phyloP scores from a whole-genome alignment of 2,329 filamentous ascomycete species.

The Torrubiellomyces zombiae region DNA sequence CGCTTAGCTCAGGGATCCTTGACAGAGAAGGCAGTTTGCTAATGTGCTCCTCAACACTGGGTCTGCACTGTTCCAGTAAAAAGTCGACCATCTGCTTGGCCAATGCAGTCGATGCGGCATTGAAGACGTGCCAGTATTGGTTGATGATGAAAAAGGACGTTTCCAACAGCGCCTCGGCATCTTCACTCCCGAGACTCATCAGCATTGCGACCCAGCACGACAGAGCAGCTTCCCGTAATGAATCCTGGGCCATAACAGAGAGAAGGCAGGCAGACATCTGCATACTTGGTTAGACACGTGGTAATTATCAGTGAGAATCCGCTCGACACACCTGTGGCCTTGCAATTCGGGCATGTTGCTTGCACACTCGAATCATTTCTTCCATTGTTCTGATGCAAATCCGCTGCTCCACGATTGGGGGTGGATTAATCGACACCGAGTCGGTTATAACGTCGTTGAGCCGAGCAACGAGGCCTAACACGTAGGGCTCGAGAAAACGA shows the following conservation, averaged over 20 bases:
- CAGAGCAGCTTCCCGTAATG: constrained; percentile 65
- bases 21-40: constrained; percentile 64
- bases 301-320: not conserved
- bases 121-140: constrained; percentile 59
- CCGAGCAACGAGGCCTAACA: constrained; percentile 72
- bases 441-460: constrained; percentile 70
- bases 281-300: constrained; percentile 1
- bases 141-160: constrained; percentile 80
- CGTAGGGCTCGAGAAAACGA: constrained; percentile 64
- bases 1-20: constrained; percentile 50
- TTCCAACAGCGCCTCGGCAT: constrained; percentile 65
- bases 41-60: constrained; percentile 48
- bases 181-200: constrained; percentile 55
- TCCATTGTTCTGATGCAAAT: constrained; percentile 70
- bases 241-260: constrained; percentile 58
- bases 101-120: constrained; percentile 37
- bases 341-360: constrained; percentile 56
- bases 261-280: constrained; percentile 86
- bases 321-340: constrained; percentile 55
- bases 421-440: constrained; percentile 31
- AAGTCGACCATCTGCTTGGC: constrained; percentile 47
- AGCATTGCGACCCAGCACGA: constrained; percentile 73
- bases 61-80: constrained; percentile 46
- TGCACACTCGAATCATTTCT: constrained; percentile 69
- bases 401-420: constrained; percentile 51